Conservation (phyloP, 2,329 filamentous ascomycete species). For the Pleomassaria siparia region DNA sequence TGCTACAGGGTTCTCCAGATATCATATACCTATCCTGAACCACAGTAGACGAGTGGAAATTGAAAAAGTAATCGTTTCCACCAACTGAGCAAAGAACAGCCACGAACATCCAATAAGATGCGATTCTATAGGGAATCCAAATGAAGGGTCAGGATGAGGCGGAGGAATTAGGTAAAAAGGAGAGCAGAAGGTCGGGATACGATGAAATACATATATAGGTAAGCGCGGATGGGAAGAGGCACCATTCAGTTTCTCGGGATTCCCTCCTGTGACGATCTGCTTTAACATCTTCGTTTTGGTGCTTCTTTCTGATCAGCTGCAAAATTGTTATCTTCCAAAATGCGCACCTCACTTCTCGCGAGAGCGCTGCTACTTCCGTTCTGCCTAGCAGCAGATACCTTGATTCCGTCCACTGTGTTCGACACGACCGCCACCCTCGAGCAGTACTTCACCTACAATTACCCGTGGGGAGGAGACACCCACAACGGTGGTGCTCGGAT, state of each 20-base stretch:
- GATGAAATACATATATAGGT: neutral
- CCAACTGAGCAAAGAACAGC: neutral
- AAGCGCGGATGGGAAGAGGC: neutral
- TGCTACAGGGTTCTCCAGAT: neutral
- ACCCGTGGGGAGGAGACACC: conserved; percentile 58
- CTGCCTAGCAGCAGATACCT: conserved; percentile 14
- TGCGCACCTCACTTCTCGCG: neutral
- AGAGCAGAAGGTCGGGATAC: neutral
- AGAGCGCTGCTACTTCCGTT: neutral
- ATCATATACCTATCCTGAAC: neutral
- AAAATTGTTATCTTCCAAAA: too few species aligned
- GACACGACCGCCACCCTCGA: conserved; percentile 34
- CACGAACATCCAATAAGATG: neutral
- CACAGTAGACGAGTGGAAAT: neutral
- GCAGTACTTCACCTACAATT: conserved; percentile 54
- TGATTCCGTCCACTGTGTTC: conserved; percentile 34
- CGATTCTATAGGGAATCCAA: neutral
- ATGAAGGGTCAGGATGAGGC: neutral
- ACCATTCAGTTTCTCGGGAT: neutral
- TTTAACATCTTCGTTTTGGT: neutral
- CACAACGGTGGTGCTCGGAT: conserved; percentile 62
- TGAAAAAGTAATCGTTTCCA: neutral
- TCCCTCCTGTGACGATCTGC: neutral
- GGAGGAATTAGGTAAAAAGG: neutral
- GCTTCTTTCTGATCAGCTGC: too few species aligned